These are phyloP conservation scores for Volvox africanus DNA, from an alignment of 139 green algal species.

Conservation along the genomic window DNA sequence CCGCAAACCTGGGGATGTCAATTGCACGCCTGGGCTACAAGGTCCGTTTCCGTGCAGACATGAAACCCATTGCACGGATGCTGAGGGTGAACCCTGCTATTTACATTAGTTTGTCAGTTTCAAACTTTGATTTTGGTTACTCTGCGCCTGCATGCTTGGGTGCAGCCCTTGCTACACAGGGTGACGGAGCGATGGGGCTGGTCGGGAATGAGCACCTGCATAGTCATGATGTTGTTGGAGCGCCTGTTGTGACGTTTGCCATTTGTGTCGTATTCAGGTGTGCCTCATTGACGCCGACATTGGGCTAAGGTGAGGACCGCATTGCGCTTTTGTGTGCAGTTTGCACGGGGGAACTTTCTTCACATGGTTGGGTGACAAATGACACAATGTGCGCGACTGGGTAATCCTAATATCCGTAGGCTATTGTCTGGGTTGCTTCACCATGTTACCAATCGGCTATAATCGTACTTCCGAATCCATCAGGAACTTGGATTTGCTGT, in stretches of 20 bases:
- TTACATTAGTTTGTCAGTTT: background rate
- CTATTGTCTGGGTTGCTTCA: too few relatives aligned
- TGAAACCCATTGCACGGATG: too few relatives aligned
- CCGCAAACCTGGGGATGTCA: slow-evolving; percentile 92
- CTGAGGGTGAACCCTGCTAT: too few relatives aligned
- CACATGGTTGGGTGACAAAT: background rate
- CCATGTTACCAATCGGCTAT: too few relatives aligned
- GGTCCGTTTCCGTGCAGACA: slow-evolving; percentile 55
- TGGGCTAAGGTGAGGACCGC: slow-evolving; percentile 66
- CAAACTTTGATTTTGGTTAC: background rate
- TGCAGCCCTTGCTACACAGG: too few relatives aligned
- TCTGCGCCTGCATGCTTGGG: background rate
- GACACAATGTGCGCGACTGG: background rate
- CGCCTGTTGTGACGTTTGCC: background rate
- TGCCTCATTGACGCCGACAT: slow-evolving; percentile 91
- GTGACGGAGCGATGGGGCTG: too few relatives aligned
- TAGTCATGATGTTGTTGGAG: too few relatives aligned
- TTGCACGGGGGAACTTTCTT: background rate
- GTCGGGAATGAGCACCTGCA: too few relatives aligned
- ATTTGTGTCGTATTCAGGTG: background rate
- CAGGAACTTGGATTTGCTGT: slow-evolving; percentile 91
- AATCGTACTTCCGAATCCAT: background rate
- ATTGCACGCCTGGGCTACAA: slow-evolving; percentile 91
- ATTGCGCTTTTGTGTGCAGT: background rate
- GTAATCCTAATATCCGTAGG: background rate